phyloP scores from a whole-genome alignment of 176 grass and related monocot genomes.

The Panicum miliaceum region DNA sequence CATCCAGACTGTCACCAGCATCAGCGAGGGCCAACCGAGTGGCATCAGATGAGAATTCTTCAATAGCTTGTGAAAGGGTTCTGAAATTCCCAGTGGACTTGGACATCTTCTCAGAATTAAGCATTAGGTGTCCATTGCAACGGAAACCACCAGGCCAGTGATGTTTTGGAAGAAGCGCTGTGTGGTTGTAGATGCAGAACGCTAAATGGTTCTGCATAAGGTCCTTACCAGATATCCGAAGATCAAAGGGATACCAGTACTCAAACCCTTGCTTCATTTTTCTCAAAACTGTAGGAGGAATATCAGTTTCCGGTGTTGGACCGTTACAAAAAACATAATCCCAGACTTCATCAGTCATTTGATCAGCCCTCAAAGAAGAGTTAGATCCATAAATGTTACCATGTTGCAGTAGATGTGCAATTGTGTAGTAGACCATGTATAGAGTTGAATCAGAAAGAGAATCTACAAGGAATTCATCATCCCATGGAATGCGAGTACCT shows the following conservation, averaged over 20 bases:
- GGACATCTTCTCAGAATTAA: slow-evolving; percentile 93
- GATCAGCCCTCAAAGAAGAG: slow-evolving; percentile 55
- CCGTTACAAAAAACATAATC: slow-evolving; percentile 67
- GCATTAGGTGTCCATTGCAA: slow-evolving; percentile 88
- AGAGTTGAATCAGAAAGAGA: slow-evolving; percentile 85
- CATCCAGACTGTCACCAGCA: slow-evolving; percentile 89
- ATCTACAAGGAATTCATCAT: slow-evolving; percentile 71
- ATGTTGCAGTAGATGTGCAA: slow-evolving; percentile 66
- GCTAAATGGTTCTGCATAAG: slow-evolving; percentile 86
- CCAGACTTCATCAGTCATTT: slow-evolving; percentile 79
- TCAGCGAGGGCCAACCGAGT: slow-evolving; percentile 88
- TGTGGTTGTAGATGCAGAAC: slow-evolving; percentile 85
- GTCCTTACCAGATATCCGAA: slow-evolving; percentile 85
- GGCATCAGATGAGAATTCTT: slow-evolving; percentile 73
- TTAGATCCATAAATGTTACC: slow-evolving; percentile 63
- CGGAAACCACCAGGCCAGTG: slow-evolving; percentile 83
- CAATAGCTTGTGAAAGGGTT: slow-evolving; percentile 62
- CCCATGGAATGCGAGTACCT: slow-evolving; percentile 80
- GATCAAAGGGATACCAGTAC: slow-evolving; percentile 84
- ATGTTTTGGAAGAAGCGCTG: slow-evolving; percentile 58
- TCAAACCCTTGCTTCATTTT: slow-evolving; percentile 80
- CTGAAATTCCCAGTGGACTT: slow-evolving; percentile 85
- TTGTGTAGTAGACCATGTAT: slow-evolving; percentile 75
- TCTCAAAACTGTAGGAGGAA: slow-evolving; percentile 49
- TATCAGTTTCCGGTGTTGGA: slow-evolving; percentile 50